phyloP scores from a whole-genome alignment of 1,284 basidiomycete genomes.

The Coniferiporia weirii region DNA sequence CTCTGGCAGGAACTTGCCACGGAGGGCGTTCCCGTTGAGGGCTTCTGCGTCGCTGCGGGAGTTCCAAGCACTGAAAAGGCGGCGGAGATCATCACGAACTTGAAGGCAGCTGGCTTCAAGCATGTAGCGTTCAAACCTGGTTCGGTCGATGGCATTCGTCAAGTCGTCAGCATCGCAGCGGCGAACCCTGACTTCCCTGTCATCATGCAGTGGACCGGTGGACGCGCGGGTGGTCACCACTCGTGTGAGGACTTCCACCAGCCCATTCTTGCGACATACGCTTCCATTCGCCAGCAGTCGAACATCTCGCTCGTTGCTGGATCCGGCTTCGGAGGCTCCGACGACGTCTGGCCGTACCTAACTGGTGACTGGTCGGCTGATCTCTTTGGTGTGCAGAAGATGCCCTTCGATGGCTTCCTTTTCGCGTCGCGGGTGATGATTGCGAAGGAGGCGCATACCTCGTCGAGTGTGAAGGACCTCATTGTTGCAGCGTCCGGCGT shows the following conservation, averaged over 20 bases:
- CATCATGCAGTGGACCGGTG: slow-evolving; percentile 98
- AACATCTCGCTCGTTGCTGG: slow-evolving; percentile 93
- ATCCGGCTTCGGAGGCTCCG: slow-evolving; percentile 94
- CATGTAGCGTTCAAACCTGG: slow-evolving; percentile 98
- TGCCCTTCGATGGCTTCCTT: slow-evolving; percentile 98
- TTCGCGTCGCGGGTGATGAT: slow-evolving; percentile 98
- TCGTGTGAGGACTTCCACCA: slow-evolving; percentile 99
- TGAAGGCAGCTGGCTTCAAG: slow-evolving; percentile 81
- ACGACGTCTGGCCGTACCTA: slow-evolving; percentile 96
- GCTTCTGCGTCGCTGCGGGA: slow-evolving; percentile 97
- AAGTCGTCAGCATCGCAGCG: slow-evolving; percentile 93
- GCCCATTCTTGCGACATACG: slow-evolving; percentile 89
- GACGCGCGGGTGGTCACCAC: slow-evolving; percentile 98
- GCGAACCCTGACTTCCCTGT: slow-evolving; percentile 97
- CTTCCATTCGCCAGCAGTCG: slow-evolving; percentile 79
- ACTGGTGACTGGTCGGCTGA: slow-evolving; percentile 92
- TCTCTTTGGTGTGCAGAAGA: slow-evolving; percentile 83
- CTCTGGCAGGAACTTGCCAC: slow-evolving; percentile 94
- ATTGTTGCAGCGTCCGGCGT: slow-evolving; percentile 95
- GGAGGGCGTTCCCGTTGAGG: slow-evolving; percentile 93
- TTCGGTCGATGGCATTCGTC: slow-evolving; percentile 93
- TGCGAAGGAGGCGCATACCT: slow-evolving; percentile 96
- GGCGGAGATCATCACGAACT: slow-evolving; percentile 81
- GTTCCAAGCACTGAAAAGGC: slow-evolving; percentile 93
- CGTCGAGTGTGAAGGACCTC: slow-evolving; percentile 90